Evolutionary conservation across 129 eudicot genomes (phyloP).

Genomic region (Flaveria ramosissima): DNA sequence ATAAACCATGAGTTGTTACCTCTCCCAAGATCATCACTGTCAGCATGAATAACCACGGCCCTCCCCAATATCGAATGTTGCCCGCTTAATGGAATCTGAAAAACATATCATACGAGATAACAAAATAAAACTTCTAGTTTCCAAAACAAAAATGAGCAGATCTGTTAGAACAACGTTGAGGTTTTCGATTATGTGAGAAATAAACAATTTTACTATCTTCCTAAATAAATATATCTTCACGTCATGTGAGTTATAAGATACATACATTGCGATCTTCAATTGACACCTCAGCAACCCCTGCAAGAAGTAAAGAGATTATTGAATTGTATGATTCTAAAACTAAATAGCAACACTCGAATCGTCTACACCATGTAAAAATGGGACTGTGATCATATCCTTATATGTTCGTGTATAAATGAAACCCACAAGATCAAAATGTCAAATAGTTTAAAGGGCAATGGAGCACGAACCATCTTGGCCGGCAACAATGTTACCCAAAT

Average conservation of each 20-base stretch:
- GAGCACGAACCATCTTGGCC: conserved; percentile 63
- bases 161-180: too few species aligned
- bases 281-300: conserved; percentile 91
- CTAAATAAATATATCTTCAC: too few species aligned
- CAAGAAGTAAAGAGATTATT: conserved; percentile 1
- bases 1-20: conserved; percentile 42
- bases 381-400: background rate
- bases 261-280: conserved; percentile 69
- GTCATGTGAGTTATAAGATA: too few species aligned
- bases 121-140: too few species aligned
- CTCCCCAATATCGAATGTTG: conserved; percentile 87
- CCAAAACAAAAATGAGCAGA: too few species aligned
- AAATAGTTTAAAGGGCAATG: conserved; percentile 1
- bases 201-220: background rate
- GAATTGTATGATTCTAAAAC: background rate
- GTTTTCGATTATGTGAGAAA: background rate
- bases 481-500: conserved; percentile 89
- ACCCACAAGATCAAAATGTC: conserved; percentile 14
- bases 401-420: background rate
- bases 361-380: background rate
- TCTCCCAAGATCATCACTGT: conserved; percentile 97
- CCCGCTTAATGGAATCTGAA: conserved; percentile 82
- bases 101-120: too few species aligned
- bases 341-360: conserved; percentile 10
- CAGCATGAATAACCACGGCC: conserved; percentile 98